Conservation (phyloP, 2,329 filamentous ascomycete genomes). For the Trichoderma harzianum region DNA sequence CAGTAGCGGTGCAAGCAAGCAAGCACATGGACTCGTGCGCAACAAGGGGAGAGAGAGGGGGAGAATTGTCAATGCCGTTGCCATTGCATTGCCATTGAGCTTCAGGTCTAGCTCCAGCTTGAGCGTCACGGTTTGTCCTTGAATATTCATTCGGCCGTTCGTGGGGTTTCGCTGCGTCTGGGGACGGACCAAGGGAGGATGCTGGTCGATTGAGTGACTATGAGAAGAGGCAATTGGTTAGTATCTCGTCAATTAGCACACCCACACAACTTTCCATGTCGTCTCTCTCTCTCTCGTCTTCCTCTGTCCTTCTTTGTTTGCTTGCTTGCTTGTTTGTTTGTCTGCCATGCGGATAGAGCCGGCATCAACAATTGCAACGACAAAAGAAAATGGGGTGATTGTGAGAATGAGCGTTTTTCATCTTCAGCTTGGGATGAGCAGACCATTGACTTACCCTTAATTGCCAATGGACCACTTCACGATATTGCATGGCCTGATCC, state of each 20-base stretch:
- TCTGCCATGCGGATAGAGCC: background rate
- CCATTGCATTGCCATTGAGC: background rate
- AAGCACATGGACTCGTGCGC: background rate
- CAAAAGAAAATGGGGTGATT: background rate
- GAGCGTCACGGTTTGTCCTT: background rate
- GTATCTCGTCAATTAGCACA: background rate
- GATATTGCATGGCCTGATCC: background rate
- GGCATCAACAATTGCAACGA: background rate
- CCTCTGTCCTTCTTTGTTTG: background rate
- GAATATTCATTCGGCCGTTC: background rate
- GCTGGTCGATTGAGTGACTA: background rate
- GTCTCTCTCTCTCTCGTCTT: background rate
- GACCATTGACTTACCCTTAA: background rate
- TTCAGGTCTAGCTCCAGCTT: background rate
- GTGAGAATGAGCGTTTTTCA: background rate
- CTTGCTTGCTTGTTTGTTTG: too few relatives aligned
- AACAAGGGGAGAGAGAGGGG: background rate
- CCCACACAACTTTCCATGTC: background rate
- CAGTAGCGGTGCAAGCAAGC: background rate
- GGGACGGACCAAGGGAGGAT: background rate
- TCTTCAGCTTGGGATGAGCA: background rate
- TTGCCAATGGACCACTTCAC: background rate
- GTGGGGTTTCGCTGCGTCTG: background rate
- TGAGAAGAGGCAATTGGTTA: conserved; percentile 1
- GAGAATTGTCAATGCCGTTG: background rate